phyloP scores from a whole-genome alignment of 225 moss, liverwort and hornwort species.

The Takakia lepidozioides region DNA sequence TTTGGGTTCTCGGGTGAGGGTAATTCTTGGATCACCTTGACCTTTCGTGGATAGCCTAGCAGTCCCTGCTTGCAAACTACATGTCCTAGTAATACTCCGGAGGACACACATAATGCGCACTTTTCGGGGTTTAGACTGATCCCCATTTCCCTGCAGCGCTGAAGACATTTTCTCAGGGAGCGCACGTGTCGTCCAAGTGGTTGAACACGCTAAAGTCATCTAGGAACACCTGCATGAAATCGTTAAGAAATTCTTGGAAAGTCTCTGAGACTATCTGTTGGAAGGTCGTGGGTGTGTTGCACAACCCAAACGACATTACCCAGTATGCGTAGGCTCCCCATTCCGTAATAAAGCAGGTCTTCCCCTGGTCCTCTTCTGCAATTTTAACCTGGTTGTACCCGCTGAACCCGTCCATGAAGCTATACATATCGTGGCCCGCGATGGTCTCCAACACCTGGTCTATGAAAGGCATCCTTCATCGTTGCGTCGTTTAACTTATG shows the following conservation, averaged over 20 bases:
- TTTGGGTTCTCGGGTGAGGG: no score
- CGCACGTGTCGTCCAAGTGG: not conserved
- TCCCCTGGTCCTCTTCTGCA: no score
- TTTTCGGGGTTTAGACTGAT: not conserved
- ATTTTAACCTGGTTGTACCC: no score
- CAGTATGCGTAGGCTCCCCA: constrained; percentile 7
- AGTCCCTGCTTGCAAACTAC: not conserved
- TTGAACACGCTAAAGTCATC: no score
- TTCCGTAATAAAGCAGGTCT: constrained; percentile 5
- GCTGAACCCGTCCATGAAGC: no score
- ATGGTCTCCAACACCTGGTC: not conserved
- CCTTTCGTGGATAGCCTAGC: not conserved
- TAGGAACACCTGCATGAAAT: no score
- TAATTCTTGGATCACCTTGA: constrained; percentile 1
- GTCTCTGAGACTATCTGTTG: not conserved
- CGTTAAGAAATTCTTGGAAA: constrained; percentile 3
- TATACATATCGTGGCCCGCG: not conserved
- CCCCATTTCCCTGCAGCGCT: not conserved
- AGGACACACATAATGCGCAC: not conserved
- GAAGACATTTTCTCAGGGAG: not conserved
- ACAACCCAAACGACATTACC: constrained; percentile 6
- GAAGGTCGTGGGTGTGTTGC: no score
- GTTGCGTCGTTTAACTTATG: no score
- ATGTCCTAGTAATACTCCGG: not conserved
- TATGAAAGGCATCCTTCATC: constrained; percentile 4